These are phyloP conservation scores for Rubus idaeus DNA, from an alignment of 306 rosid species.

Conservation along the genomic window DNA sequence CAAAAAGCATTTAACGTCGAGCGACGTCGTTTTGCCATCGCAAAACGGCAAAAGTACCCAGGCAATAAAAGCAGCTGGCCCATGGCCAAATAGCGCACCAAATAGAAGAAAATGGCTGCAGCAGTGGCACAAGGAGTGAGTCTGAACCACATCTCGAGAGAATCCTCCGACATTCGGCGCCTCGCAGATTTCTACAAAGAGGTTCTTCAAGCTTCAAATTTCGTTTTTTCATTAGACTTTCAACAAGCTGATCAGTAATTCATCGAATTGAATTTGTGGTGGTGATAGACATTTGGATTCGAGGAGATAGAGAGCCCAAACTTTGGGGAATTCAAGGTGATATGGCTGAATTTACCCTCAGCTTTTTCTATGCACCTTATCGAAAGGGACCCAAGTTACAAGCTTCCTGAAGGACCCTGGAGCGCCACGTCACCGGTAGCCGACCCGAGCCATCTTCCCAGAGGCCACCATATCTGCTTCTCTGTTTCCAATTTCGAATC, in stretches of 20 bases:
- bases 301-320: slow-evolving; percentile 64
- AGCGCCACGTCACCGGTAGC: slow-evolving; percentile 60
- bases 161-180: slow-evolving; percentile 59
- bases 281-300: slow-evolving; percentile 65
- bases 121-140: slow-evolving; percentile 36
- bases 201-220: slow-evolving; percentile 22
- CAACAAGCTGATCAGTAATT: background rate
- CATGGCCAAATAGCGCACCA: background rate
- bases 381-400: slow-evolving; percentile 55
- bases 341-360: slow-evolving; percentile 59
- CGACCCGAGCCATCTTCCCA: slow-evolving; percentile 71
- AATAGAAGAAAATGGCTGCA: slow-evolving; percentile 39
- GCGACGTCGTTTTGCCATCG: no score
- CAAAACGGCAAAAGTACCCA: no score
- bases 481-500: slow-evolving; percentile 65
- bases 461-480: slow-evolving; percentile 90
- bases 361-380: slow-evolving; percentile 61
- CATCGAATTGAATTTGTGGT: background rate
- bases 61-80: no score
- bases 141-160: slow-evolving; percentile 71
- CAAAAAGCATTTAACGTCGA: no score
- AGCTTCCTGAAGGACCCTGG: slow-evolving; percentile 82
- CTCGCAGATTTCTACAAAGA: slow-evolving; percentile 76
- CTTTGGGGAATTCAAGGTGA: slow-evolving; percentile 63
- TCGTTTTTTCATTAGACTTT: no score